Conservation (phyloP, 2,329 filamentous ascomycete species). For the Rhynchosporium secalis region DNA sequence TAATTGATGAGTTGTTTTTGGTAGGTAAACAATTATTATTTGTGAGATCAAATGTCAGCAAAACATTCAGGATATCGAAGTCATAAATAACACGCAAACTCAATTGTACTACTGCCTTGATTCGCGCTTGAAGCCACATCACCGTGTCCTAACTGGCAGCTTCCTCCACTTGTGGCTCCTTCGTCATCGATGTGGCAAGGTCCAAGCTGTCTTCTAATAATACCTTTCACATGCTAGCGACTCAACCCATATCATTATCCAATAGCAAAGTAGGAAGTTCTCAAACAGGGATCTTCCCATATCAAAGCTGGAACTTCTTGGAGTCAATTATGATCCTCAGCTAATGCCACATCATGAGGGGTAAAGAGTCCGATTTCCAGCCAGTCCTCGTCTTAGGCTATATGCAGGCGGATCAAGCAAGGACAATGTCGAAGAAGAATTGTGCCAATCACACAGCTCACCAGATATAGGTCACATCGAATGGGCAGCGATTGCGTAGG, state of each 20-base stretch:
- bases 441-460: neutral
- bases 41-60: neutral
- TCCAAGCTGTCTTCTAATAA: neutral
- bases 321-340: neutral
- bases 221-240: conserved; percentile 25
- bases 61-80: neutral
- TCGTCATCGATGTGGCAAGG: conserved; percentile 27
- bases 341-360: conserved; percentile 10
- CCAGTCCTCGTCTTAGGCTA: neutral
- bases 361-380: neutral
- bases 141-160: neutral
- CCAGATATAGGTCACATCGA: too few species aligned
- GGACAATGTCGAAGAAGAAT: neutral
- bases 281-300: neutral
- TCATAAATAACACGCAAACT: neutral
- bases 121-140: conserved; percentile 28
- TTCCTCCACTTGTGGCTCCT: conserved; percentile 4
- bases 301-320: too few species aligned
- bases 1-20: neutral
- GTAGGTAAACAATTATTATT: neutral
- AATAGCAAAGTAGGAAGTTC: neutral
- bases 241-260: neutral
- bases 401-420: neutral
- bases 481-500: too few species aligned
- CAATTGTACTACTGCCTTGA: conserved; percentile 23